Base-by-base conservation (phyloP, 148 eudicot genomes). In the Polygonum aviculare region DNA sequence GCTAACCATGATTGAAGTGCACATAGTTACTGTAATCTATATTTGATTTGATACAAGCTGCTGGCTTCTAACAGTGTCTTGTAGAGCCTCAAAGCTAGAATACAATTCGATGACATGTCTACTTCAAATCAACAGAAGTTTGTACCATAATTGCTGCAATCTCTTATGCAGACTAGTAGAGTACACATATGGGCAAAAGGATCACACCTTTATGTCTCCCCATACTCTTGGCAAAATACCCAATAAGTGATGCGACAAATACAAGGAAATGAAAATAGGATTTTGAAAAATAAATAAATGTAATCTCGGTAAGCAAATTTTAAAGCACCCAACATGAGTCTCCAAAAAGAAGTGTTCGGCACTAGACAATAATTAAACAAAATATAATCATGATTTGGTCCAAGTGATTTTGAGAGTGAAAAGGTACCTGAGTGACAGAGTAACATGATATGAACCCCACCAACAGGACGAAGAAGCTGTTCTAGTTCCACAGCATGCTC, bases 361-460 rank as follows among this genome's bases (percentile, higher is more conserved):
- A 57, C 21, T 57, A n/a, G 31, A 21, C 26, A 21, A 21, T 2
- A 57, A 57, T n/a, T 21, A 9, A 57, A 11, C 16, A 51, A 51
- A 51, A 4, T 14, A 16, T 51, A 51, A 51, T 10, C 26, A 2
- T 51, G 57, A 16, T 51, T 15, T 59, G 12, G 10, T 57, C 21
- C 22, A 59, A 59, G 11, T 1, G 4, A 62, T 33, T 35, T 67
- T 1, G 12, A 45, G 15, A 67, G 72, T 36, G 10, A 67, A 1
- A 72, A 51, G 85, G 73, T 77, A 92, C 98, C 98, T 89, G 92
- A 97, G 75, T 95, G 98, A 87, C 96, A 92, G 77, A 95, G 91
- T 67, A 95, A 96, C 35, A 89, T 72, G 73, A 92, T 81, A 82
- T 85, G 88, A 8, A 88, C 94, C 45, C 98, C 97, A 52, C 98